Percentiles rank a stretch among this genome's conserved stretches.
phyloP scores from a whole-genome alignment of 164 flowering plant species.

The Paratinospora sagittata region DNA sequence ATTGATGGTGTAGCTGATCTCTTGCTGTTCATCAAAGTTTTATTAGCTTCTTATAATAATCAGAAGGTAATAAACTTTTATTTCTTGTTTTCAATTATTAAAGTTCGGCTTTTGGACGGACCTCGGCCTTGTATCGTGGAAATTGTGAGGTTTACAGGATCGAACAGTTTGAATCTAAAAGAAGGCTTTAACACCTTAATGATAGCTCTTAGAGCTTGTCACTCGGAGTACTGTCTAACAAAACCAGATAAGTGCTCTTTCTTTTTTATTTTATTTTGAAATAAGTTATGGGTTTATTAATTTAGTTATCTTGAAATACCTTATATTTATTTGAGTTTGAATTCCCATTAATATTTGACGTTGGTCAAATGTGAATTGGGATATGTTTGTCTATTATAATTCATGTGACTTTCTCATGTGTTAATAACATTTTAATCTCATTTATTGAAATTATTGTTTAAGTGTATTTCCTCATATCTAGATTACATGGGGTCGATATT shows the following conservation, averaged over 20 bases:
- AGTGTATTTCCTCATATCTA: not conserved
- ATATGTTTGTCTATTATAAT: not conserved
- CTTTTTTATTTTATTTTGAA: not conserved
- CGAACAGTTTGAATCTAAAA: not conserved
- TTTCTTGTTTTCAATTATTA: not conserved
- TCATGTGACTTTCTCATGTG: not conserved
- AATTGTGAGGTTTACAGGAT: not conserved
- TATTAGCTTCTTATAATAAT: too few species aligned
- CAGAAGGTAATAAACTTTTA: not conserved
- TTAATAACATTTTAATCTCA: not conserved
- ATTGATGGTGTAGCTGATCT: not conserved
- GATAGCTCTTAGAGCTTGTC: not conserved
- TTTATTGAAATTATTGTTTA: not conserved
- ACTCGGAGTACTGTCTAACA: not conserved
- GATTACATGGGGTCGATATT: not conserved
- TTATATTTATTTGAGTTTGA: not conserved
- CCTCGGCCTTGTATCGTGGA: not conserved
- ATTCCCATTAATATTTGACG: not conserved
- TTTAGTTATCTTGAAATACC: not conserved
- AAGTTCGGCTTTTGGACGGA: not conserved
- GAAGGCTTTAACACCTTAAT: not conserved
- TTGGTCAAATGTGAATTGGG: not conserved
- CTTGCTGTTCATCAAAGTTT: not conserved
- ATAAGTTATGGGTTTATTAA: not conserved
- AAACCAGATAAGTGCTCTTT: not conserved